phyloP scores from a whole-genome alignment of 2,329 filamentous ascomycete species.

The Diaporthe vexans region DNA sequence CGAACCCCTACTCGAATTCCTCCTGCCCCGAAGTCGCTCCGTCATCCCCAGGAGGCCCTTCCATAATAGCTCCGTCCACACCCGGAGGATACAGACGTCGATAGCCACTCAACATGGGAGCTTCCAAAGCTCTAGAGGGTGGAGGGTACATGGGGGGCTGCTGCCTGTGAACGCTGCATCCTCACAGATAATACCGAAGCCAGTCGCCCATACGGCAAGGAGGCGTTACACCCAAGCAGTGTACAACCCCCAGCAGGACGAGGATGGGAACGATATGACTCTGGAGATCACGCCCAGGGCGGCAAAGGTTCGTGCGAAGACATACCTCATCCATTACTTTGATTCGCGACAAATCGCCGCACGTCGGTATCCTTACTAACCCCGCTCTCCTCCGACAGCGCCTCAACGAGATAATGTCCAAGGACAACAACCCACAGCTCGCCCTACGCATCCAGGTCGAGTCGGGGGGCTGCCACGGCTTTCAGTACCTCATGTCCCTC shows the following conservation, averaged over 20 bases:
- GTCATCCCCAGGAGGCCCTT: constrained; percentile 41
- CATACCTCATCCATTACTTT: not conserved
- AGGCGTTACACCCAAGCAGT: constrained; percentile 63
- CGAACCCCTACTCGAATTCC: constrained; percentile 56
- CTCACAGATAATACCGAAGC: not conserved
- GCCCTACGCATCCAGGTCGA: constrained; percentile 94
- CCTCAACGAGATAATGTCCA: constrained; percentile 81
- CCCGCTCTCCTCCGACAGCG: constrained; percentile 61
- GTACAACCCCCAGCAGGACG: constrained; percentile 82
- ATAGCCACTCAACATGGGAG: not conserved
- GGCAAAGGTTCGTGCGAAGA: constrained; percentile 70
- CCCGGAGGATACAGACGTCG: not conserved
- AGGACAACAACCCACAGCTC: constrained; percentile 81
- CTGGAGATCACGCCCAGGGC: constrained; percentile 89
- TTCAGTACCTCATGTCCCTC: constrained; percentile 96
- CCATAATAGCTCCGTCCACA: constrained; percentile 25
- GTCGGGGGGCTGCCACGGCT: constrained; percentile 95
- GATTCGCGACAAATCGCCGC: not conserved
- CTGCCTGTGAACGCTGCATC: not conserved
- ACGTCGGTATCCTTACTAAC: constrained; percentile 10
- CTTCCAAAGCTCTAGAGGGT: not conserved
- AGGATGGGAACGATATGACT: constrained; percentile 86
- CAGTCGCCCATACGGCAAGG: constrained; percentile 54
- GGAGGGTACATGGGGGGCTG: not conserved
- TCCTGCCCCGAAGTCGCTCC: constrained; percentile 51